These are phyloP conservation scores for Lodderomyces pseudojiufengensis DNA, from an alignment of 1,139 yeast species.

Conservation along the genomic window DNA sequence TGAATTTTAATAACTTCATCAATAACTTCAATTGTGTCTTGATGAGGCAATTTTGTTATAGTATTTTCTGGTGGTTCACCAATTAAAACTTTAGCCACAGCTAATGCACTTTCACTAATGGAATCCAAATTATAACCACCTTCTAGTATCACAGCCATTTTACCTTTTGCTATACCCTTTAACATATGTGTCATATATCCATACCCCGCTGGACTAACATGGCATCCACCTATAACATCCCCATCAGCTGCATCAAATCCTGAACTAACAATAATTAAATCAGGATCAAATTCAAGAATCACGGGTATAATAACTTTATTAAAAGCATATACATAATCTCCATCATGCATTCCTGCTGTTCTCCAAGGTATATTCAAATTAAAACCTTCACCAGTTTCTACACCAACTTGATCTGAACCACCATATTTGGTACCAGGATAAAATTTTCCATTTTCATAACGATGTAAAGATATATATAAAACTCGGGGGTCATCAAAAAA, in stretches of 20 bases:
- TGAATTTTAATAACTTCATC: constrained; percentile 80
- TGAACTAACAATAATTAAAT: constrained; percentile 84
- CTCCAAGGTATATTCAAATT: constrained; percentile 95
- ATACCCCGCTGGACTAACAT: constrained; percentile 92
- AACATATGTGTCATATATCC: constrained; percentile 95
- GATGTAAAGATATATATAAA: constrained; percentile 82
- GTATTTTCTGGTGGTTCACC: constrained; percentile 94
- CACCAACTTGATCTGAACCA: constrained; percentile 77
- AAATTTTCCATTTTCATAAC: constrained; percentile 88
- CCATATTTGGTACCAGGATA: constrained; percentile 92
- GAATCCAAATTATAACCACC: constrained; percentile 96
- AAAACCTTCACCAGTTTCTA: constrained; percentile 80
- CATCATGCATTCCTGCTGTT: constrained; percentile 89
- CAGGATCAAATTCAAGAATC: constrained; percentile 87
- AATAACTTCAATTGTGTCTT: constrained; percentile 80
- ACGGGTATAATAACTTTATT: constrained; percentile 85
- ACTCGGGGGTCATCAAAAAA: constrained; percentile 88
- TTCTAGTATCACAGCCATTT: constrained; percentile 83
- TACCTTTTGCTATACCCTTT: constrained; percentile 84
- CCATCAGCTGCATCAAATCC: constrained; percentile 99
- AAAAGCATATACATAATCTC: constrained; percentile 92
- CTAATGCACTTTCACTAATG: constrained; percentile 84
- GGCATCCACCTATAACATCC: constrained; percentile 96
- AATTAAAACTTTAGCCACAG: constrained; percentile 84
- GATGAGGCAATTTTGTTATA: constrained; percentile 56